Evolutionary conservation across 2,329 filamentous ascomycete species (phyloP), one percentile per base, ranked within the genome.

Genomic region (Claviceps pusilla): DNA sequence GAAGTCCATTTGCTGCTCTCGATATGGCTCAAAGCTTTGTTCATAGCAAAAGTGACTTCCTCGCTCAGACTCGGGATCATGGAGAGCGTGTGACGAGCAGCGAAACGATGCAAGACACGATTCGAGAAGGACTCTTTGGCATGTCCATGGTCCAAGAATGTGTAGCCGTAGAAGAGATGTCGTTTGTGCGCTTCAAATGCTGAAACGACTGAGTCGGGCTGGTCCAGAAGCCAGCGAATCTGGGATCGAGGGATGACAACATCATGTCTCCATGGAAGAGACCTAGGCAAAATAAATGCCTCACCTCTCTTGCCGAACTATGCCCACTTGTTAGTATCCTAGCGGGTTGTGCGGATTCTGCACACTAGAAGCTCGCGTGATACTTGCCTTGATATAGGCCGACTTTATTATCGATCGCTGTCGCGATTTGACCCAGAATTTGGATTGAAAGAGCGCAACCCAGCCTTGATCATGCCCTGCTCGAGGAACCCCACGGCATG

Each of bases 141-240:
- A n/a, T 67, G 58, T 24, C 58, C 57, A 39, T 59, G 60, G 29
- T 68, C 66, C 28, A 75, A 65, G 54, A 76, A 74, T 58, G 74
- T 73, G 61, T 72, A 72, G 37, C 68, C 60, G 28, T 63, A 62
- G 53, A 69, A 66, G 0, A 73, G 60, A 4, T 68, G 56, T n/a
- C 66, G 63, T 47, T 68, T 65, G 57, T 74, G 73, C 0, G 73
- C 72, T 1, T 68, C 62, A 51, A 68, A 61, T 0, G 71, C 64
- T 1, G 71, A 74, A 33, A 75, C 62, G 2, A 71, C 59, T 33
- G 62, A 59, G 54, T 76, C 73, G n/a, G 73, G 73, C 58, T 73
- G 69, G 46, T 73, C 71, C 55, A 76, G 67, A 61, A 76, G 67
- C 73, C 73, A 76, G 9, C 64, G 60, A 9, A 72, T 68, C 59